Percentiles rank a stretch among this genome's conserved stretches.
Evolutionary conservation across 2,329 filamentous ascomycete species (phyloP).

Genomic region (Mollisiaceae sp.): DNA sequence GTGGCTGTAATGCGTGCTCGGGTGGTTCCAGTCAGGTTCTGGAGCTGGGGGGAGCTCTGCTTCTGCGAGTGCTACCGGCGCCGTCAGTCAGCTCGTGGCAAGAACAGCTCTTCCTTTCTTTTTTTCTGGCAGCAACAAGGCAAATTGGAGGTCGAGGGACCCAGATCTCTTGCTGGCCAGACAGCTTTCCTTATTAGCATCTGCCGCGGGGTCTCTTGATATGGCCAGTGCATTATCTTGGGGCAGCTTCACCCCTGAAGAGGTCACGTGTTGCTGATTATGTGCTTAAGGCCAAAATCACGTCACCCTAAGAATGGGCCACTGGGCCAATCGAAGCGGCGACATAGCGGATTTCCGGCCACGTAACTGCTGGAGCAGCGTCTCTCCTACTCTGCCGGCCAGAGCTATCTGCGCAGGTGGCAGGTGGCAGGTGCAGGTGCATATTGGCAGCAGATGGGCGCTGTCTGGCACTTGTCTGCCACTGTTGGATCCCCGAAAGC

Average conservation of each 20-base stretch:
- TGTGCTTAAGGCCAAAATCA: not conserved
- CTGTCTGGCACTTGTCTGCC: too few species aligned
- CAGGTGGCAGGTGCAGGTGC: too few species aligned
- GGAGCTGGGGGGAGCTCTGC: not conserved
- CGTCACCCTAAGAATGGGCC: not conserved
- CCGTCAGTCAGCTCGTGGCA: not conserved
- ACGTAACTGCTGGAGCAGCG: not conserved
- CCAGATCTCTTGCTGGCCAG: not conserved
- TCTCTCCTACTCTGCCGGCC: not conserved
- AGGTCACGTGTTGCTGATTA: not conserved
- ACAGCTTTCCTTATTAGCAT: conserved; percentile 4
- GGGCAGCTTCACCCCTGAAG: not conserved
- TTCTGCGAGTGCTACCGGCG: conserved; percentile 3
- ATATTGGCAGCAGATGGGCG: too few species aligned
- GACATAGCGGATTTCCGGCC: not conserved
- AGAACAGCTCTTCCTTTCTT: not conserved
- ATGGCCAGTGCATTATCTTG: not conserved
- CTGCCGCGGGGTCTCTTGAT: conserved; percentile 5
- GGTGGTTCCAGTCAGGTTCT: not conserved
- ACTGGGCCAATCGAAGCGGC: not conserved
- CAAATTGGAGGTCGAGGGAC: not conserved
- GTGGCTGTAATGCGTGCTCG: not conserved
- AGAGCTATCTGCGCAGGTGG: too few species aligned
- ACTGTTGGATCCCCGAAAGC: too few species aligned
- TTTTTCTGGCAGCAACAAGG: not conserved